phyloP scores from a whole-genome alignment of 176 grass and related monocot genomes.

The Puccinellia tenuiflora region DNA sequence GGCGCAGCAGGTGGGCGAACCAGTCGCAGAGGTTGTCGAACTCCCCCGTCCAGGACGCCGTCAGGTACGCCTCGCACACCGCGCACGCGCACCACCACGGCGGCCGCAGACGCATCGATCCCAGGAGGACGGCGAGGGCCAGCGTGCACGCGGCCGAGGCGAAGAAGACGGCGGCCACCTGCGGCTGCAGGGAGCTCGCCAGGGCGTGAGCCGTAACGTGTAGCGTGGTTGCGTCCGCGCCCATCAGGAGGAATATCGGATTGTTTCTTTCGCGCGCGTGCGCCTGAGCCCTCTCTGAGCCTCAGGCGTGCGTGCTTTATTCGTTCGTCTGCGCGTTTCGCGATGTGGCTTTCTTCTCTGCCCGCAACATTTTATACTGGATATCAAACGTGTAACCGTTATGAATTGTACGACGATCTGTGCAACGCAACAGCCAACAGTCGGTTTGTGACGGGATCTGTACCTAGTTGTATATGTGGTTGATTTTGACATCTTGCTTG shows the following conservation, averaged over 20 bases:
- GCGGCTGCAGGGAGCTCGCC: constrained; percentile 33
- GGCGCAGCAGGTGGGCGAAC: constrained; percentile 73
- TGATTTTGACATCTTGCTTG: neutral
- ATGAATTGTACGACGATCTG: neutral
- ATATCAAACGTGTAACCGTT: neutral
- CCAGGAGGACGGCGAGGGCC: constrained; percentile 37
- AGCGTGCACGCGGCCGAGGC: constrained; percentile 28
- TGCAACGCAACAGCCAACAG: neutral
- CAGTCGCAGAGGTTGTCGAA: constrained; percentile 88
- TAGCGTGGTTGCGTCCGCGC: constrained; percentile 21
- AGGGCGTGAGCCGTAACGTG: constrained; percentile 25
- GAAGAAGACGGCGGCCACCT: constrained; percentile 41
- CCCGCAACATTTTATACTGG: constrained; percentile 29
- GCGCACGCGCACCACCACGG: constrained; percentile 75
- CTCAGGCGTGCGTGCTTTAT: neutral
- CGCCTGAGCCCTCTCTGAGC: neutral
- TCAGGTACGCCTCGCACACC: constrained; percentile 65
- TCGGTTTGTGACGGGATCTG: neutral
- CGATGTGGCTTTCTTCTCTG: constrained; percentile 23
- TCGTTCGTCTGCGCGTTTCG: neutral
- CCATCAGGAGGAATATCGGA: neutral
- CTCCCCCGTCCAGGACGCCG: constrained; percentile 64
- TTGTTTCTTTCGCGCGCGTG: constrained; percentile 21
- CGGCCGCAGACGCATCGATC: constrained; percentile 21
- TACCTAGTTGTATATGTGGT: too few species aligned